Conservation (phyloP, 176 grass and related monocot genomes). For the Triticum urartu region DNA sequence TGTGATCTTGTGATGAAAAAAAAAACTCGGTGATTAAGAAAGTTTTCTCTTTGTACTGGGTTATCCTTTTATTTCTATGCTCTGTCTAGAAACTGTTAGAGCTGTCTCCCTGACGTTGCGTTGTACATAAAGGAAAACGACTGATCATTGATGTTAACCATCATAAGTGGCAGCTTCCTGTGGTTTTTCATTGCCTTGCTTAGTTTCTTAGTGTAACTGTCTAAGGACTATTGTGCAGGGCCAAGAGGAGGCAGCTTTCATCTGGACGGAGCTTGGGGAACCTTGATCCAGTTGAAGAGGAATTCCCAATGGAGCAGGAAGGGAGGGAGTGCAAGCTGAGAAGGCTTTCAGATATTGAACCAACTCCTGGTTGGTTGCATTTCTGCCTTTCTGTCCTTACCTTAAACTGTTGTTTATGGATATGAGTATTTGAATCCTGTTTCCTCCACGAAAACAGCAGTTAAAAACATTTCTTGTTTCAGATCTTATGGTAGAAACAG, state of each 20-base stretch:
- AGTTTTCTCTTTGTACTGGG: neutral
- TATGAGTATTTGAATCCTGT: too few relatives aligned
- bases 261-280: constrained; percentile 58
- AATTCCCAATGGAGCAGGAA: constrained; percentile 55
- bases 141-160: neutral
- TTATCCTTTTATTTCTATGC: neutral
- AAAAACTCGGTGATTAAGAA: neutral
- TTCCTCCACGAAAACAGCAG: neutral
- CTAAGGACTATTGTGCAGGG: constrained; percentile 37
- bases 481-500: constrained; percentile 81
- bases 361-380: constrained; percentile 44
- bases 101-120: neutral
- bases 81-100: neutral
- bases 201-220: constrained; percentile 17
- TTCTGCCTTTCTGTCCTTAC: constrained; percentile 3
- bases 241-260: constrained; percentile 71
- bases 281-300: constrained; percentile 87
- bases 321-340: constrained; percentile 63
- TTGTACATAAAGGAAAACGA: constrained; percentile 2
- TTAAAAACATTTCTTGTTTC: constrained; percentile 17
- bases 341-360: constrained; percentile 52
- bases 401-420: neutral
- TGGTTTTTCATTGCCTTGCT: neutral
- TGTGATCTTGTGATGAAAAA: constrained; percentile 9
- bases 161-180: neutral